These are phyloP conservation scores for Venturia oleaginea DNA, from an alignment of 2,329 filamentous ascomycete genomes.

Conservation along the genomic window DNA sequence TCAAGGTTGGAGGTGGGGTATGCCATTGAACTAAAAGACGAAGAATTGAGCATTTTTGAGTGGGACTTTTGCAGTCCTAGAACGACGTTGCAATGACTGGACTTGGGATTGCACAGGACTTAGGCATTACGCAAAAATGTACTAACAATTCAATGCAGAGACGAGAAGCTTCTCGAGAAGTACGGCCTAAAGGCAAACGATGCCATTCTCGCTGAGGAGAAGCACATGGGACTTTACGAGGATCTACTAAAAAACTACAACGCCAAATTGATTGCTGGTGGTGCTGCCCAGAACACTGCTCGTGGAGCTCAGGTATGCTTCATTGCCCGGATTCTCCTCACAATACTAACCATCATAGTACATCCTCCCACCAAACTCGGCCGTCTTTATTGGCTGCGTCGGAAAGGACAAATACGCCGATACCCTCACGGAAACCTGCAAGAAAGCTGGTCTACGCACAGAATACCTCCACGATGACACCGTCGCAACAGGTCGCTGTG, in stretches of 20 bases:
- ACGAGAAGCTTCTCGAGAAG: conserved; percentile 79
- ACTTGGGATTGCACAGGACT: background rate
- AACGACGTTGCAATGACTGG: background rate
- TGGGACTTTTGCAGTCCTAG: background rate
- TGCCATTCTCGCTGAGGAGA: conserved; percentile 88
- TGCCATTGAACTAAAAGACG: background rate
- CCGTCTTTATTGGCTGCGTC: conserved; percentile 88
- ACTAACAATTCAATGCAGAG: conserved; percentile 39
- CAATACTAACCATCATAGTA: conserved; percentile 46
- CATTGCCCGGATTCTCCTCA: background rate
- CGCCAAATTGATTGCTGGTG: conserved; percentile 90
- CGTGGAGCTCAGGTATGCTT: conserved; percentile 67
- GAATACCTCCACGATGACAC: conserved; percentile 88
- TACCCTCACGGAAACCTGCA: conserved; percentile 76
- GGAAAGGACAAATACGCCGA: conserved; percentile 94
- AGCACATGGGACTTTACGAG: conserved; percentile 85
- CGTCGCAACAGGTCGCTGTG: conserved; percentile 83
- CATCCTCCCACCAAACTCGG: conserved; percentile 79
- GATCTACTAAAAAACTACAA: conserved; percentile 87
- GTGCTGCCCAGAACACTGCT: conserved; percentile 95
- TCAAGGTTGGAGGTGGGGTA: background rate
- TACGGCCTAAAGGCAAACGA: conserved; percentile 94
- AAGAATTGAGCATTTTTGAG: background rate
- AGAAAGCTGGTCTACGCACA: conserved; percentile 78
- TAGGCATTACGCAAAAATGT: background rate